These are phyloP conservation scores for Fusarium circinatum DNA, from an alignment of 2,329 filamentous ascomycete genomes.

Conservation along the genomic window DNA sequence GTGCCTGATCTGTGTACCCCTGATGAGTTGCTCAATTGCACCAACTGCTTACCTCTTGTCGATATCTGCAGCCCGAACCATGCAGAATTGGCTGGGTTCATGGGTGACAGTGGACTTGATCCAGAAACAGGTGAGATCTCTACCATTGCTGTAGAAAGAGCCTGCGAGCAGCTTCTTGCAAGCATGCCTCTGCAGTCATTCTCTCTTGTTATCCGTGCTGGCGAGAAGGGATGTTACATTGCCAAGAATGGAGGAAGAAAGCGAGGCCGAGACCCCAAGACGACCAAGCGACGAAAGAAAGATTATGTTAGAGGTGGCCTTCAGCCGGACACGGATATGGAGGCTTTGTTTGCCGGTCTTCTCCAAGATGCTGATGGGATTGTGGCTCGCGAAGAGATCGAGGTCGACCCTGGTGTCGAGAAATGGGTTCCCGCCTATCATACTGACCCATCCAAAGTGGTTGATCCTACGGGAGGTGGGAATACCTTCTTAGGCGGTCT, in stretches of 20 bases:
- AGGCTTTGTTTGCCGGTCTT: slow-evolving; percentile 68
- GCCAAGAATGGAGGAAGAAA: slow-evolving; percentile 67
- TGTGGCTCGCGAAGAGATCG: slow-evolving; percentile 67
- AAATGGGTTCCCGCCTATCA: slow-evolving; percentile 86
- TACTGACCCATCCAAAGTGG: slow-evolving; percentile 62
- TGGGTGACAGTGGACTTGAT: slow-evolving; percentile 70
- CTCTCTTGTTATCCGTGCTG: slow-evolving; percentile 75
- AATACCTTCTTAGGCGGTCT: slow-evolving; percentile 84
- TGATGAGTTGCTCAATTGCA: slow-evolving; percentile 71
- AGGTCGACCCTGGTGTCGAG: slow-evolving; percentile 72
- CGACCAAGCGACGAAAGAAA: slow-evolving; percentile 54
- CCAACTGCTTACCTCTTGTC: slow-evolving; percentile 69
- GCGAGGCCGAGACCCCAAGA: slow-evolving; percentile 47
- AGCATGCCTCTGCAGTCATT: slow-evolving; percentile 73
- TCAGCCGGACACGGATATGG: slow-evolving; percentile 70
- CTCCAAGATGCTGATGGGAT: slow-evolving; percentile 63
- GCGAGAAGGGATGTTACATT: slow-evolving; percentile 76
- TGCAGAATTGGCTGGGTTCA: slow-evolving; percentile 86
- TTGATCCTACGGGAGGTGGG: slow-evolving; percentile 95
- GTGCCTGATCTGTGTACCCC: slow-evolving; percentile 88
- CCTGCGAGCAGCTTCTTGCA: slow-evolving; percentile 70
- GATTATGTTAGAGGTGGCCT: slow-evolving; percentile 62
- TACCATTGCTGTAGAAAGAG: slow-evolving; percentile 63
- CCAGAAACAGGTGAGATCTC: slow-evolving; percentile 65
- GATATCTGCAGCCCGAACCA: slow-evolving; percentile 84